Evolutionary conservation across 257 asterid genomes (phyloP), one percentile per base, ranked within the genome.

Genomic region (Vinca minor): DNA sequence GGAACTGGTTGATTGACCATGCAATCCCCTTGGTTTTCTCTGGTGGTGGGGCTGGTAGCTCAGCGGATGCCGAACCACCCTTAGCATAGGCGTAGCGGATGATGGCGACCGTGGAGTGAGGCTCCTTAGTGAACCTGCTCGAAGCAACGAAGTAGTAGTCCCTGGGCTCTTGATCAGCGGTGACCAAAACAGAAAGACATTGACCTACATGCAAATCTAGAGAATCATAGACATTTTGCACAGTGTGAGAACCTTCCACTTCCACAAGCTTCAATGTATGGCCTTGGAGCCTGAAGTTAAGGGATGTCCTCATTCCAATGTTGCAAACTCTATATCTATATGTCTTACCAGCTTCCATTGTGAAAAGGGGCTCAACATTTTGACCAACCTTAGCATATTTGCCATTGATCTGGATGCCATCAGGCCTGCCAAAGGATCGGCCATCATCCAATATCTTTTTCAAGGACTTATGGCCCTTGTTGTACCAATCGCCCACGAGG

Each of bases 191-290:
- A 0, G 85, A 77, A 50, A 79, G 32, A 62, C 87, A 82, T 38
- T 82, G 87, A 1, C 87, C 85, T 10, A 79, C 87, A 1, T 82
- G 87, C 28, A 82, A 4, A 46, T 82, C 87, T 17, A 82, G 77
- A 0, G 87, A 72, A 20, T 79, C 83, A 11, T 79, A 82, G 0
- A 59, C 45, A 28, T 77, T 79, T 11, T 82, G 87, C 20, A 79
- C 74, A 1, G 83, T 79, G 67, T 82, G 87, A 1, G 87, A 79
- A 7, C 87, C 87, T 49, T 82, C 87, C 69, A 82, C 4, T 56
- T 82, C 87, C 0, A 82, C 83, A 0, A 79, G 63, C 50, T 69
- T 79, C 83, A 82, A 23, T 26, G 72, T 45, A 59, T 82, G 87
- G 23, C 79, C 79, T 50, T 82, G 85, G 69, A 82, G 4, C 66